Conservation (phyloP, 2,329 filamentous ascomycete genomes). For the Dactylellina leptospora region DNA sequence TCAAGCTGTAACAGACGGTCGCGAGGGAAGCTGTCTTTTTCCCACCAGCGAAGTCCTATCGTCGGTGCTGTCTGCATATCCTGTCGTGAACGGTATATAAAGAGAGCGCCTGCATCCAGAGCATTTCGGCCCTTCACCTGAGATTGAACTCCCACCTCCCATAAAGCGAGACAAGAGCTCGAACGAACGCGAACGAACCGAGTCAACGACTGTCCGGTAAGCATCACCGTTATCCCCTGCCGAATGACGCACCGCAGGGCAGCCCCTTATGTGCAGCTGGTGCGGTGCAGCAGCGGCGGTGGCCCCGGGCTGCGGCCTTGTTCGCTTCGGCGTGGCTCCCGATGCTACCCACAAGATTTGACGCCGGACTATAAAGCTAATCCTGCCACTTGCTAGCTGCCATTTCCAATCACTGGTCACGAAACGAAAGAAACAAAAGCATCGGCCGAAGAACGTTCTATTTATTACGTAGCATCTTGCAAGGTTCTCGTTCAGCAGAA, state of each 20-base stretch:
- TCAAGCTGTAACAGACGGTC: slow-evolving; percentile 15
- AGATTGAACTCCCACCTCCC: neutral
- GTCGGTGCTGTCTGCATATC: too few species aligned
- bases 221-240: too few species aligned
- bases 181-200: too few species aligned
- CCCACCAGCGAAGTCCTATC: too few species aligned
- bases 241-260: too few species aligned
- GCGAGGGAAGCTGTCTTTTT: slow-evolving; percentile 36
- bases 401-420: slow-evolving; percentile 42
- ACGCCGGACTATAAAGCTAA: neutral
- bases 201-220: too few species aligned
- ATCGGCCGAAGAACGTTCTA: slow-evolving; percentile 51
- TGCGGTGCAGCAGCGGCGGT: neutral
- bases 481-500: neutral
- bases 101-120: neutral
- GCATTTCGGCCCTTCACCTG: neutral
- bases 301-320: slow-evolving; percentile 30
- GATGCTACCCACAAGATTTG: slow-evolving; percentile 27
- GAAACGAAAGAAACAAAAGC: neutral
- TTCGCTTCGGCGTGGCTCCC: slow-evolving; percentile 50
- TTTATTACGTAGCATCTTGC: slow-evolving; percentile 26
- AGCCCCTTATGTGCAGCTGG: neutral
- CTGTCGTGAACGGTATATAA: too few species aligned
- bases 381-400: slow-evolving; percentile 23
- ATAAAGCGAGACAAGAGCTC: neutral